These are phyloP conservation scores for Scutellaria baicalensis DNA, from an alignment of 257 asterid species.

Conservation along the genomic window DNA sequence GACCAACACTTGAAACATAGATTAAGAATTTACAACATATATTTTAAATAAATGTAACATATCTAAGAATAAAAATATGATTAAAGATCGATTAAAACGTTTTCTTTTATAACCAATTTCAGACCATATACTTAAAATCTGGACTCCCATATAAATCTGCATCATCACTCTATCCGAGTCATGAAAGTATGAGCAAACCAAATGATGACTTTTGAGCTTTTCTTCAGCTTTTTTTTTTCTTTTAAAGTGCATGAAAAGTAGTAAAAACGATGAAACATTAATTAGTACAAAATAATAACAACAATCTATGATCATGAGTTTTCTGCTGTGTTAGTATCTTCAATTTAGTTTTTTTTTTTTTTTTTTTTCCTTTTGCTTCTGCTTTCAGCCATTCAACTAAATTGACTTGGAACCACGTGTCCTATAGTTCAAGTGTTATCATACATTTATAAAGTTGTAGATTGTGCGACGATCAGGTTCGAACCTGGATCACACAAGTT, in stretches of 20 bases:
- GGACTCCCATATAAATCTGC: neutral
- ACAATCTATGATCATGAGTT: neutral
- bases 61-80: no score
- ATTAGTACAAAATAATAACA: neutral
- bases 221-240: neutral
- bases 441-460: no score
- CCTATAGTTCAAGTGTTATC: no score
- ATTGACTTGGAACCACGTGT: no score
- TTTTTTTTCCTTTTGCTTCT: constrained; percentile 38
- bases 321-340: constrained; percentile 8
- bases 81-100: no score
- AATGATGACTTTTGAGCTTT: constrained; percentile 25
- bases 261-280: neutral
- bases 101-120: neutral
- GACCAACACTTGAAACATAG: no score
- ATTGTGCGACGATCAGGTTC: no score
- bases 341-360: no score
- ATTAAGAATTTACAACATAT: no score
- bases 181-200: constrained; percentile 27
- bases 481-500: no score
- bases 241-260: neutral
- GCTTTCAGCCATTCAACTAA: constrained; percentile 1
- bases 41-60: no score
- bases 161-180: constrained; percentile 6
- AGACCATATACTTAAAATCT: neutral